These are phyloP conservation scores for Ascochyta fabae DNA, from an alignment of 2,329 filamentous ascomycete genomes.

Conservation along the genomic window DNA sequence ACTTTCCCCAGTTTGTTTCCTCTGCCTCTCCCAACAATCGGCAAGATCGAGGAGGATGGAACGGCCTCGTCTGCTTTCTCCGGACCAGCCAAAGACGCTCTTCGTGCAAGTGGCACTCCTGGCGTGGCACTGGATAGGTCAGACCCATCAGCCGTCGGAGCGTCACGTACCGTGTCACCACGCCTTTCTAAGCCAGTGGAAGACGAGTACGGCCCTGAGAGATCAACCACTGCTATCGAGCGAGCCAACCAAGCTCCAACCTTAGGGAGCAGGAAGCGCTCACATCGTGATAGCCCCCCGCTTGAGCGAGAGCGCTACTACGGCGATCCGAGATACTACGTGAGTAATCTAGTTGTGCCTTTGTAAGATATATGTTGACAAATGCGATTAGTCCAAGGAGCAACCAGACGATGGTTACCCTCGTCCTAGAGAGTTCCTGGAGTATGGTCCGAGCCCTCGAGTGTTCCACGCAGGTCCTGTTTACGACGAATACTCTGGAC, in stretches of 20 bases:
- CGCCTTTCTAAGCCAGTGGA: constrained; percentile 47
- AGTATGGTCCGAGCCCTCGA: constrained; percentile 39
- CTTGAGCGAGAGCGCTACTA: constrained; percentile 39
- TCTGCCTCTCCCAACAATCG: constrained; percentile 52
- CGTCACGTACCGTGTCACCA: constrained; percentile 38
- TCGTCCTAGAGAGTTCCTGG: constrained; percentile 36
- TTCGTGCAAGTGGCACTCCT: constrained; percentile 23
- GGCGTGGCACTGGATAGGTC: constrained; percentile 30
- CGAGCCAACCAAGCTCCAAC: constrained; percentile 25
- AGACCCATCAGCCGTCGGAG: constrained; percentile 26
- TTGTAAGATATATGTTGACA: neutral
- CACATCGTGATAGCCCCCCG: constrained; percentile 34
- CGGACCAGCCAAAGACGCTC: constrained; percentile 39
- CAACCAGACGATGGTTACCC: constrained; percentile 38
- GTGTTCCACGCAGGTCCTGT: constrained; percentile 34
- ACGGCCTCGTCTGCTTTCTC: constrained; percentile 37
- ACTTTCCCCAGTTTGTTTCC: constrained; percentile 57
- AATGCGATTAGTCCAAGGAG: constrained; percentile 32
- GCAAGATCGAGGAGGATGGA: constrained; percentile 42
- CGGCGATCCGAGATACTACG: constrained; percentile 44
- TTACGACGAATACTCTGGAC: constrained; percentile 40
- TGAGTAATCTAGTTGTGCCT: constrained; percentile 30
- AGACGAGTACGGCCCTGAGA: constrained; percentile 58
- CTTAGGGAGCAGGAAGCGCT: constrained; percentile 28
- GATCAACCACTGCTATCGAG: constrained; percentile 39